Evolutionary conservation across 345 rosid genomes (phyloP), one percentile per base, ranked within the genome.

Genomic region (Lepidium didymum): DNA sequence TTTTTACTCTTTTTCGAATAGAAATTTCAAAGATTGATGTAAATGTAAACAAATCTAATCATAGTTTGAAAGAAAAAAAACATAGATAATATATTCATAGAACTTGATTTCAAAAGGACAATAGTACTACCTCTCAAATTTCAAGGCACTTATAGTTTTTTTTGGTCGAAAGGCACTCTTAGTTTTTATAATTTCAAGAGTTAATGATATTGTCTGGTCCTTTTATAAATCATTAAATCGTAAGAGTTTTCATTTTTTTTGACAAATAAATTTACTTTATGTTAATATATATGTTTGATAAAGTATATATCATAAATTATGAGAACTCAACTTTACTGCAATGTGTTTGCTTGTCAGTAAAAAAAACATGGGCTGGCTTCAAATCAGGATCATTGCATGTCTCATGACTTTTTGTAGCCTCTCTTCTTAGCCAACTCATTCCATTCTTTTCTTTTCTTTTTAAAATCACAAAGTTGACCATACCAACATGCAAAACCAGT

Each of bases 291-390:
- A 25, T 25, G 3, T 25, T 25, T 25, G 27, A 25, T 25, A 25
- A 25, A 25, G 27, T 25, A 3, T 25, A 2, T 25, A 25, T 2
- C 12, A 25, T 51, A 72, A 64, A 64, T 58, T 40, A 51, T 73
- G 71, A 64, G 42, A 65, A 50, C 62, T 58, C 49, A 49, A 57
- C 77, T 66, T 74, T 67, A 52, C 73, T 67, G 73, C 73, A 59
- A 74, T 74, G 63, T 59, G 73, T 74, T 59, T 67, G 67, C 68
- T 52, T 74, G 77, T 74, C 73, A 74, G 77, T 73, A 73, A 73
- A 51, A 59, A 66, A 51, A 66, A 66, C 72, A 73, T 73, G 77
- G 72, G 67, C 33, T 73, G 72, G 41, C 72, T 66, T 73, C 72
- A 59, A 67, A 67, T 67, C 55, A 67, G 15, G 62, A 67, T 73